Evolutionary conservation across 371 early-diverging fungal genomes (phyloP).

Genomic region (Umbelopsis sp.): DNA sequence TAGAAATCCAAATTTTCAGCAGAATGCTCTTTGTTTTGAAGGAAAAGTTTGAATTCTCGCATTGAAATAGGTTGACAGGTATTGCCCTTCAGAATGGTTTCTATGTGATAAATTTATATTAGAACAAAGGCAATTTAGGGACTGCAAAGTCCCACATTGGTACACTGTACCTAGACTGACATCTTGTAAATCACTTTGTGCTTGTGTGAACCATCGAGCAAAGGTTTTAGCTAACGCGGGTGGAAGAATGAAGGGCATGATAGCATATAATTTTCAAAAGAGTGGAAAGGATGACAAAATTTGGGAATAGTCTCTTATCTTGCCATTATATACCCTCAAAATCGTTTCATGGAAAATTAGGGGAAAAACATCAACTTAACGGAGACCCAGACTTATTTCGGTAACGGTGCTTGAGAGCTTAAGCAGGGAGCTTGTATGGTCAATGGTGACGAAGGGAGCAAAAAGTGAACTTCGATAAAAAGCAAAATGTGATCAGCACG

Average conservation of each 20-base stretch:
- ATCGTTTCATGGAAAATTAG: background rate
- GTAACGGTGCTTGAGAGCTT: background rate
- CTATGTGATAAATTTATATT: background rate
- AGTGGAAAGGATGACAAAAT: conserved; percentile 9
- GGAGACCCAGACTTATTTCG: background rate
- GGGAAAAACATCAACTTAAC: background rate
- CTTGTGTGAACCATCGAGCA: conserved; percentile 17
- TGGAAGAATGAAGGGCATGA: background rate
- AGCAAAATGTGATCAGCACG: background rate
- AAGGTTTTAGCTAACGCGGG: conserved; percentile 5
- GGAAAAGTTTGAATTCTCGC: conserved; percentile 25
- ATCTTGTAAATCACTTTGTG: conserved; percentile 13
- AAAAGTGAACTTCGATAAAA: background rate
- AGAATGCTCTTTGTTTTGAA: conserved; percentile 31
- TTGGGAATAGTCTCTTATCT: background rate
- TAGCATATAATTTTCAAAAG: conserved; percentile 4
- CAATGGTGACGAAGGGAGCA: conserved; percentile 5
- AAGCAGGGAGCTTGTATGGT: background rate
- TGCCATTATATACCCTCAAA: background rate
- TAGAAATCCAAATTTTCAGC: conserved; percentile 37
- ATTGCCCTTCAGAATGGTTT: conserved; percentile 26
- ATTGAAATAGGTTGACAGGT: conserved; percentile 30
- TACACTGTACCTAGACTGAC: conserved; percentile 12
- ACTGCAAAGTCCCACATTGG: background rate
- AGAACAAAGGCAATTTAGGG: background rate